These are phyloP conservation scores for Nannizziopsis barbatae DNA, from an alignment of 2,329 filamentous ascomycete species.

Conservation along the genomic window DNA sequence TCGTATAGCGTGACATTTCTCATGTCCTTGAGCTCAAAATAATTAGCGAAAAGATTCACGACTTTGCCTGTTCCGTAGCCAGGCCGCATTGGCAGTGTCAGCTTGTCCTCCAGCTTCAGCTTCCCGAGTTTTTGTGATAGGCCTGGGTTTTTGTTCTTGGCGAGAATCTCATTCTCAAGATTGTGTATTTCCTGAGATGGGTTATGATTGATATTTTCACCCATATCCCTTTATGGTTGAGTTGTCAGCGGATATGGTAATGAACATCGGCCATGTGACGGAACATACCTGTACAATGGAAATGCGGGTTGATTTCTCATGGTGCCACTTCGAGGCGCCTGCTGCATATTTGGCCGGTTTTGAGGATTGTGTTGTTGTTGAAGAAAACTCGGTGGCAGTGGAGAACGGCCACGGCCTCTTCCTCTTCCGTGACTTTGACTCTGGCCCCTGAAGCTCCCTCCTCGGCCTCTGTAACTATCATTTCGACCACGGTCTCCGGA, in stretches of 20 bases:
- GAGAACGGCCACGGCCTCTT: conserved; percentile 14
- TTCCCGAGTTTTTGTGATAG: conserved; percentile 17
- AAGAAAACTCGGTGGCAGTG: not conserved
- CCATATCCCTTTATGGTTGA: not conserved
- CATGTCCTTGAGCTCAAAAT: conserved; percentile 27
- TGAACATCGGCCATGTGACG: not conserved
- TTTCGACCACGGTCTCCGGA: not conserved
- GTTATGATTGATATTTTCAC: not conserved
- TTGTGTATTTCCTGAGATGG: not conserved
- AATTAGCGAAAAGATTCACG: conserved; percentile 30
- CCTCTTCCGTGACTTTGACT: conserved; percentile 17
- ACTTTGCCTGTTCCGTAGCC: conserved; percentile 27
- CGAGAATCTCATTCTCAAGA: conserved; percentile 10
- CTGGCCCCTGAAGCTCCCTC: conserved; percentile 15
- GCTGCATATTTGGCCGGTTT: not conserved
- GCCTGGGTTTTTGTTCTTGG: not conserved
- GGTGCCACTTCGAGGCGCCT: not conserved
- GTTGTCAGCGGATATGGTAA: not conserved
- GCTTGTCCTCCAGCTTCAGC: not conserved
- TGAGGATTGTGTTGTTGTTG: not conserved
- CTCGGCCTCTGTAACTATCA: conserved; percentile 1
- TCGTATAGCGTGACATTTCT: conserved; percentile 28
- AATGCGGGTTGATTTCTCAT: not conserved
- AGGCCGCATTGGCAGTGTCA: conserved; percentile 22
- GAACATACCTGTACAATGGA: conserved; percentile 2